Percentiles rank a stretch among this genome's conserved stretches.
Evolutionary conservation across 2,329 filamentous ascomycete genomes (phyloP).

Genomic region (Cordyceps militaris): DNA sequence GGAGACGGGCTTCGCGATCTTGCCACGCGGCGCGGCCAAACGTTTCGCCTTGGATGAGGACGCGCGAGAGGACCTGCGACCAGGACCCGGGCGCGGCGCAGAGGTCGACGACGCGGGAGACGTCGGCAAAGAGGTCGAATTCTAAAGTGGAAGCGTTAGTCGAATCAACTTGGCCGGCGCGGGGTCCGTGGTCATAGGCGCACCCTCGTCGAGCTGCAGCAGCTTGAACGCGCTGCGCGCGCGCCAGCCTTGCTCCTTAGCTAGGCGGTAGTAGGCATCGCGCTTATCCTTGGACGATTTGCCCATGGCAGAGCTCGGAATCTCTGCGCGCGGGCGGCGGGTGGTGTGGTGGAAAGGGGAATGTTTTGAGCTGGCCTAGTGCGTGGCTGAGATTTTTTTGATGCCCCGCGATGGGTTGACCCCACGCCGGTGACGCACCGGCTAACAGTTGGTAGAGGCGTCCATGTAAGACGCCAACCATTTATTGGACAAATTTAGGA

Average conservation of each 20-base stretch:
- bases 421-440: slow-evolving; percentile 1
- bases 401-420: slow-evolving; percentile 3
- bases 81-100: slow-evolving; percentile 95
- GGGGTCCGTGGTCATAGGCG: no score
- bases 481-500: not conserved
- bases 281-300: slow-evolving; percentile 99
- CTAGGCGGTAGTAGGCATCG: slow-evolving; percentile 93
- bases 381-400: not conserved
- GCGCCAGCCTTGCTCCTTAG: slow-evolving; percentile 98
- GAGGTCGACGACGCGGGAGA: slow-evolving; percentile 88
- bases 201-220: slow-evolving; percentile 84
- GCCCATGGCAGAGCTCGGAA: slow-evolving; percentile 53
- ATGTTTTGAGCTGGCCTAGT: not conserved
- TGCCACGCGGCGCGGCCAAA: slow-evolving; percentile 84
- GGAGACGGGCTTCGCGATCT: slow-evolving; percentile 65
- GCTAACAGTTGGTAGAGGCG: not conserved
- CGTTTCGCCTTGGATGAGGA: slow-evolving; percentile 87
- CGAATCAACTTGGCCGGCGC: no score
- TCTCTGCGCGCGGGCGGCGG: not conserved
- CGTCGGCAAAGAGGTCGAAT: slow-evolving; percentile 86
- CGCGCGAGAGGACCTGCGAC: slow-evolving; percentile 91
- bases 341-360: not conserved
- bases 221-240: slow-evolving; percentile 95
- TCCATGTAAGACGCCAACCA: not conserved
- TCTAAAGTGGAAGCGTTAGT: slow-evolving; percentile 43